Evolutionary conservation across 805 yeast genomes (phyloP).

Genomic region (Yarrowia sp.): DNA sequence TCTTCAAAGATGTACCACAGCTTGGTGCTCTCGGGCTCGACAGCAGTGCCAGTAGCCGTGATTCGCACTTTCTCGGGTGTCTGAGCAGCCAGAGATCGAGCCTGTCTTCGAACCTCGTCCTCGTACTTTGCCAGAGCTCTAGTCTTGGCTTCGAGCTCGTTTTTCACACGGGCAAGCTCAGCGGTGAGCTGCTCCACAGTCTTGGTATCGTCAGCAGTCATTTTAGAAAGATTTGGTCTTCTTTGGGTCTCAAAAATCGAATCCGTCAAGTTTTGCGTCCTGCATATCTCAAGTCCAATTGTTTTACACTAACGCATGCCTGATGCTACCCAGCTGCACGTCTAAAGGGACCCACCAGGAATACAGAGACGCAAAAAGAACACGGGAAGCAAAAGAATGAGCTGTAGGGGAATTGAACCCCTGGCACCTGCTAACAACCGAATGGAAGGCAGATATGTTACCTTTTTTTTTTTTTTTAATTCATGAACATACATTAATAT

Average conservation of each 20-base stretch:
- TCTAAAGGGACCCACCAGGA: neutral
- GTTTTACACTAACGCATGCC: too few species aligned
- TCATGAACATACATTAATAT: too few species aligned
- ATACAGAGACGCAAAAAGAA: neutral
- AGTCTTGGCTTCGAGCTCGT: neutral
- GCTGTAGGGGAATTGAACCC: conserved; percentile 39
- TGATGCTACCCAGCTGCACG: too few species aligned
- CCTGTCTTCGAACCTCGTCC: neutral
- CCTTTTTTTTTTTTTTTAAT: too few species aligned
- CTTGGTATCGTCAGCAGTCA: too few species aligned
- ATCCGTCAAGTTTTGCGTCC: neutral
- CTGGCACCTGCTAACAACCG: conserved; percentile 35
- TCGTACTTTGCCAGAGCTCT: neutral
- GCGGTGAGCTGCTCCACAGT: neutral
- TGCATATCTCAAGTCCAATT: neutral
- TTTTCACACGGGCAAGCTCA: neutral
- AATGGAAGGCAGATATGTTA: conserved; percentile 37
- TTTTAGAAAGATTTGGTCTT: too few species aligned
- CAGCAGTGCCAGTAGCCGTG: neutral
- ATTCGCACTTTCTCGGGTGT: neutral
- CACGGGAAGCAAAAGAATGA: conserved; percentile 3
- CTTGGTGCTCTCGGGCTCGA: neutral
- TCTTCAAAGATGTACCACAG: neutral
- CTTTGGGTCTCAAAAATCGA: too few species aligned
- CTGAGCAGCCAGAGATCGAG: neutral